Conservation (phyloP, 225 moss, liverwort and hornwort genomes). For the Takakia lepidozioides region DNA sequence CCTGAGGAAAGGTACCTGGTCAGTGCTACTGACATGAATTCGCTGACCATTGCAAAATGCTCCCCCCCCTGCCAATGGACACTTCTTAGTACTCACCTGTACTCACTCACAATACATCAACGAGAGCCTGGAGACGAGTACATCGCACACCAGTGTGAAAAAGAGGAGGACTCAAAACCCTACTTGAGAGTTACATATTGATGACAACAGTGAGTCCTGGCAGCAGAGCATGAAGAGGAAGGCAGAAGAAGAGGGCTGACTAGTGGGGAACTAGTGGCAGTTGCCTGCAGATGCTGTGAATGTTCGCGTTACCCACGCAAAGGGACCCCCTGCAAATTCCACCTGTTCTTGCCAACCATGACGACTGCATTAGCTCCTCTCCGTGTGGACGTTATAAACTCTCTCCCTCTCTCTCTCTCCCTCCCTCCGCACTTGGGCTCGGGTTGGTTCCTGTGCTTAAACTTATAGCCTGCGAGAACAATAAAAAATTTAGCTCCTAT, state of each 20-base stretch:
- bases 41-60: slow-evolving; percentile 86
- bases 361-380: too few relatives aligned
- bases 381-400: neutral
- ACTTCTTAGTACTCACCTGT: too few relatives aligned
- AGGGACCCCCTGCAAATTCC: slow-evolving; percentile 93
- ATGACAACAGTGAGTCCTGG: too few relatives aligned
- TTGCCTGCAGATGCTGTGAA: slow-evolving; percentile 90
- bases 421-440: too few relatives aligned
- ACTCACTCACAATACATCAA: too few relatives aligned
- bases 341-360: slow-evolving; percentile 38
- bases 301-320: slow-evolving; percentile 81
- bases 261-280: slow-evolving; percentile 26
- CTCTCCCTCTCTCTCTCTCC: neutral
- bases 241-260: slow-evolving; percentile 47
- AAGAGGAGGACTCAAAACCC: too few relatives aligned
- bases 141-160: too few relatives aligned
- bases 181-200: too few relatives aligned
- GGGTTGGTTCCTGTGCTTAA: too few relatives aligned
- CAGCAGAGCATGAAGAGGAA: slow-evolving; percentile 4
- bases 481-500: too few relatives aligned
- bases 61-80: slow-evolving; percentile 83
- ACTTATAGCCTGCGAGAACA: too few relatives aligned
- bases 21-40: slow-evolving; percentile 81
- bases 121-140: too few relatives aligned
- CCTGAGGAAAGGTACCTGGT: slow-evolving; percentile 32